Conservation (phyloP, 2,329 filamentous ascomycete species). For the Curvularia hawaiiensis region DNA sequence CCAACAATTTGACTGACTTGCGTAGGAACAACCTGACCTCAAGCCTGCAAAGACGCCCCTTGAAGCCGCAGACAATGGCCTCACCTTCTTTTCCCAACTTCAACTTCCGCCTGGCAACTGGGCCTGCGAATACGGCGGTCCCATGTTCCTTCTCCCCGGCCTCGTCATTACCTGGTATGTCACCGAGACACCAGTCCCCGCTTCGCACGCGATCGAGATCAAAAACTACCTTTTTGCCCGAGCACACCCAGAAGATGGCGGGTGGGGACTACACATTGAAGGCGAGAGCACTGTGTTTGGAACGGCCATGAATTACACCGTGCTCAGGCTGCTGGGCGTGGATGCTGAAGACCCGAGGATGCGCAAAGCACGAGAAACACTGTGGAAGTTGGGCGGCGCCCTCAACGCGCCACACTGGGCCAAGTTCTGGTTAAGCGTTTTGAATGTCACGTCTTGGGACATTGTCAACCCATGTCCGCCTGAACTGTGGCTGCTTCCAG, state of each 20-base stretch:
- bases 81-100: slow-evolving; percentile 86
- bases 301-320: slow-evolving; percentile 84
- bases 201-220: slow-evolving; percentile 82
- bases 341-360: slow-evolving; percentile 82
- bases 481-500: slow-evolving; percentile 89
- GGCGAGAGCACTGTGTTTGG: slow-evolving; percentile 92
- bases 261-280: slow-evolving; percentile 96
- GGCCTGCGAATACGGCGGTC: slow-evolving; percentile 97
- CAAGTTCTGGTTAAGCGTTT: slow-evolving; percentile 91
- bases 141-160: slow-evolving; percentile 92
- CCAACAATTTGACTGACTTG: neutral
- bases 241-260: slow-evolving; percentile 85
- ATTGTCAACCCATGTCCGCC: slow-evolving; percentile 93
- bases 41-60: slow-evolving; percentile 73
- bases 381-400: slow-evolving; percentile 87
- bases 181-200: slow-evolving; percentile 84
- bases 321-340: slow-evolving; percentile 80
- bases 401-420: slow-evolving; percentile 88
- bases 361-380: slow-evolving; percentile 78
- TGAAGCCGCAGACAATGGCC: slow-evolving; percentile 79
- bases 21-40: slow-evolving; percentile 74
- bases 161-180: slow-evolving; percentile 86
- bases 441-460: slow-evolving; percentile 87
- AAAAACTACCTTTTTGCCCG: slow-evolving; percentile 89
- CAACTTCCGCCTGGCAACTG: slow-evolving; percentile 91